phyloP scores from a whole-genome alignment of 768 basidiomycete species.

The Auricularia sp. region DNA sequence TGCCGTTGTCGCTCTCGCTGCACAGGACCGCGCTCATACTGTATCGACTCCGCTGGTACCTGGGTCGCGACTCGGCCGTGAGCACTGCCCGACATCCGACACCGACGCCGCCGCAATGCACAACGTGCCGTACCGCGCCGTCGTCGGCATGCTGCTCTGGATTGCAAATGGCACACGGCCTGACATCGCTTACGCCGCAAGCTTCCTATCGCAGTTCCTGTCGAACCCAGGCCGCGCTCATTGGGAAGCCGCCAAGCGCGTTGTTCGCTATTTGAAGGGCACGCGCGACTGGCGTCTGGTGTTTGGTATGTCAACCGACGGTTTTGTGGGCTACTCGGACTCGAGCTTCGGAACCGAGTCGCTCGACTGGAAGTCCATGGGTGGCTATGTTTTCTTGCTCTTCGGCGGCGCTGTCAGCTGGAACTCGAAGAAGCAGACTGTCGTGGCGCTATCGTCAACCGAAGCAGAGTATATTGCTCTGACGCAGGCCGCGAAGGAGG shows the following conservation, averaged over 20 bases:
- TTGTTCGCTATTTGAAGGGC: not conserved
- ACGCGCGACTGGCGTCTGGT: not conserved
- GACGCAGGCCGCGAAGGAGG: conserved; percentile 18
- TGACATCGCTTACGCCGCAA: conserved; percentile 9
- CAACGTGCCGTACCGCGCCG: not conserved
- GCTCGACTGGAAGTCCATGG: conserved; percentile 14
- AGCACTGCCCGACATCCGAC: conserved; percentile 4
- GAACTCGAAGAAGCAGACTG: conserved; percentile 22
- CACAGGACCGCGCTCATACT: not conserved
- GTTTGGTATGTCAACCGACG: not conserved
- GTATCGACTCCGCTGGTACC: conserved; percentile 13
- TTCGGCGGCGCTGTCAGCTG: conserved; percentile 23
- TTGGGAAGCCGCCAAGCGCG: conserved; percentile 1
- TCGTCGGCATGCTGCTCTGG: not conserved
- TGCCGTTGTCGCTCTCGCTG: conserved; percentile 8
- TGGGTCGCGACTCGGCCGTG: not conserved
- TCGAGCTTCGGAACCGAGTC: conserved; percentile 8
- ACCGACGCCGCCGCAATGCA: not conserved
- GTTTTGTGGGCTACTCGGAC: conserved; percentile 8
- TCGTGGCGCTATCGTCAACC: conserved; percentile 25
- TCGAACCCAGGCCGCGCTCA: not conserved
- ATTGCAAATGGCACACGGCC: conserved; percentile 8
- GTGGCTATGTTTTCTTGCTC: conserved; percentile 25
- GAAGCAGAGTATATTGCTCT: conserved; percentile 32
- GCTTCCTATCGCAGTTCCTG: not conserved